phyloP scores from a whole-genome alignment of 1,139 yeast species.

The Martiniozyma asiatica region DNA sequence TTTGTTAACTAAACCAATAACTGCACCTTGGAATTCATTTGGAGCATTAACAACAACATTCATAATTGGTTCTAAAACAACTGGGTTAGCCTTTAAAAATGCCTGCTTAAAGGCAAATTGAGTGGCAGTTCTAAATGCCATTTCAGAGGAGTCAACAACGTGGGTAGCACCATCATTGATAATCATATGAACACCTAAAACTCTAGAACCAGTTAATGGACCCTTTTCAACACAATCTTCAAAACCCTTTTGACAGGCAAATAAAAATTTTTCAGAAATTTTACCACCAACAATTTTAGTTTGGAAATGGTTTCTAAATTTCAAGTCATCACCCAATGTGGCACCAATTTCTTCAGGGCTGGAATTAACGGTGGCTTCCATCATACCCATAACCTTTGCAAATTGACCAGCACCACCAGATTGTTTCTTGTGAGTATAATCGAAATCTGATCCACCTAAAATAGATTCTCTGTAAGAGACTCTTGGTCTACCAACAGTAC shows the following conservation, averaged over 20 bases:
- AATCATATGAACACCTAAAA: constrained; percentile 85
- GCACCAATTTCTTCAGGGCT: constrained; percentile 31
- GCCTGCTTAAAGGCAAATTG: constrained; percentile 88
- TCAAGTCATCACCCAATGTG: constrained; percentile 18
- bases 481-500: constrained; percentile 94
- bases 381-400: constrained; percentile 88
- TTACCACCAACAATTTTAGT: constrained; percentile 94
- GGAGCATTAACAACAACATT: constrained; percentile 89
- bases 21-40: constrained; percentile 88
- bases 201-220: constrained; percentile 90
- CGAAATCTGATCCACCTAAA: constrained; percentile 62
- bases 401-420: constrained; percentile 99
- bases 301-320: constrained; percentile 49
- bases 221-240: constrained; percentile 94
- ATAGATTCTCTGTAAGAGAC: constrained; percentile 96
- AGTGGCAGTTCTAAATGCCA: constrained; percentile 90
- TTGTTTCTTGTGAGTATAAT: constrained; percentile 93
- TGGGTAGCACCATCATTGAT: constrained; percentile 96
- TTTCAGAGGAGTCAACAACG: constrained; percentile 92
- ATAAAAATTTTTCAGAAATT: constrained; percentile 86
- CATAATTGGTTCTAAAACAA: constrained; percentile 89
- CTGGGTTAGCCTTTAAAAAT: constrained; percentile 73
- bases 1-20: constrained; percentile 85
- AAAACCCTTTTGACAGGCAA: constrained; percentile 93
- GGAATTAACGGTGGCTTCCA: constrained; percentile 38